phyloP scores from a whole-genome alignment of 2,329 filamentous ascomycete species.

The Fusarium illudens region DNA sequence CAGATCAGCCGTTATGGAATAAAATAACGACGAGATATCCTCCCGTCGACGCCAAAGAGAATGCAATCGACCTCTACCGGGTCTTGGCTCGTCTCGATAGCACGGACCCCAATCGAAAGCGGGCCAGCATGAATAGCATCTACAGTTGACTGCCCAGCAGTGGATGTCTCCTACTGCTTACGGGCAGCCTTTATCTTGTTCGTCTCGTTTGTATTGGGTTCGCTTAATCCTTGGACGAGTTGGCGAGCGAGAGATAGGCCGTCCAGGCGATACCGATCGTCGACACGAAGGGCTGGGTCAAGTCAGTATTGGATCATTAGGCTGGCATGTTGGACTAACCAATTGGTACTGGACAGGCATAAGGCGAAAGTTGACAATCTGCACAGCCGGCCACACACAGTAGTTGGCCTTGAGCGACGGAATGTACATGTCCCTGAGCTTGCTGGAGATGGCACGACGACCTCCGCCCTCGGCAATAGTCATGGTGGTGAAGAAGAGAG shows the following conservation, averaged over 20 bases:
- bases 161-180: background rate
- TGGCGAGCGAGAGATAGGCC: slow-evolving; percentile 91
- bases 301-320: slow-evolving; percentile 7
- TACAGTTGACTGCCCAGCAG: background rate
- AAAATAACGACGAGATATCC: background rate
- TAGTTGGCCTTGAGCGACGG: slow-evolving; percentile 96
- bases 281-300: slow-evolving; percentile 85
- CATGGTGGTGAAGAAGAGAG: slow-evolving; percentile 94
- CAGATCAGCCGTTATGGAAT: background rate
- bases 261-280: slow-evolving; percentile 98
- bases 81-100: background rate
- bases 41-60: background rate
- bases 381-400: slow-evolving; percentile 92
- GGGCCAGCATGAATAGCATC: background rate
- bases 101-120: background rate
- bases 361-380: slow-evolving; percentile 94
- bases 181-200: background rate
- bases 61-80: background rate
- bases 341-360: slow-evolving; percentile 97
- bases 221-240: slow-evolving; percentile 75
- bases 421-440: slow-evolving; percentile 93
- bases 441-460: slow-evolving; percentile 77
- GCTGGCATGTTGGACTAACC: too few species aligned
- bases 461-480: slow-evolving; percentile 94
- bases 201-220: background rate